Evolutionary conservation across 495 filamentous ascomycete genomes (phyloP).

Genomic region (Aspergillus ellipticus): DNA sequence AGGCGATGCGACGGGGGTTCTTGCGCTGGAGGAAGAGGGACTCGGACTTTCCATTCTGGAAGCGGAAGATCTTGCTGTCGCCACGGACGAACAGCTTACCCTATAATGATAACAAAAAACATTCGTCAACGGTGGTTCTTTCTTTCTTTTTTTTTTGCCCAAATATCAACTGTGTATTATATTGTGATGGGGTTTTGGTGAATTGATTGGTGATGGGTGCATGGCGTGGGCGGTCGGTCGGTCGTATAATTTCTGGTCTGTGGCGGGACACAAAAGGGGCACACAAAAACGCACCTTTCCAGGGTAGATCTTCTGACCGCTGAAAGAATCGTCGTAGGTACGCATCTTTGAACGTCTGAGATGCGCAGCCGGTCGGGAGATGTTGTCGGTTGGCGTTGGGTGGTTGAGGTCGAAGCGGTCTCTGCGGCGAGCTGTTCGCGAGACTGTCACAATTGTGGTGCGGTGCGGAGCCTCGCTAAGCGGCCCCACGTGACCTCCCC

Average conservation of each 20-base stretch:
- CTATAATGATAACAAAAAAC: constrained; percentile 46
- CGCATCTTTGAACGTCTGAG: constrained; percentile 73
- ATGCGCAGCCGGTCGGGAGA: constrained; percentile 43
- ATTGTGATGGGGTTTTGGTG: no score
- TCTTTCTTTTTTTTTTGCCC: no score
- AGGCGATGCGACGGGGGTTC: constrained; percentile 98
- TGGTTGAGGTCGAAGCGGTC: constrained; percentile 46
- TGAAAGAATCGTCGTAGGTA: constrained; percentile 98
- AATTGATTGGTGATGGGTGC: not conserved
- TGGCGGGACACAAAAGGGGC: constrained; percentile 18
- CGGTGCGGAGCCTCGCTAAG: constrained; percentile 47
- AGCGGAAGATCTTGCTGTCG: constrained; percentile 99
- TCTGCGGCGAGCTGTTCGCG: constrained; percentile 34
- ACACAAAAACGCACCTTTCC: constrained; percentile 78
- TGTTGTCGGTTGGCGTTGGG: constrained; percentile 49
- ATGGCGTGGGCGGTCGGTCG: not conserved
- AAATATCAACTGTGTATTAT: constrained; percentile 13
- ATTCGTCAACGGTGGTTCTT: constrained; percentile 30
- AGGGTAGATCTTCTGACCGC: constrained; percentile 97
- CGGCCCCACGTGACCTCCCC: constrained; percentile 39
- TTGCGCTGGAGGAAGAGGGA: constrained; percentile 99
- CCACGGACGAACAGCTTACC: constrained; percentile 98
- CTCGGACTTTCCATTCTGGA: constrained; percentile 99
- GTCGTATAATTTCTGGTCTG: not conserved
- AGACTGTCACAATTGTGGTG: constrained; percentile 47